Evolutionary conservation across 441 rosid species (phyloP).

Genomic region (Populus hybrid): DNA sequence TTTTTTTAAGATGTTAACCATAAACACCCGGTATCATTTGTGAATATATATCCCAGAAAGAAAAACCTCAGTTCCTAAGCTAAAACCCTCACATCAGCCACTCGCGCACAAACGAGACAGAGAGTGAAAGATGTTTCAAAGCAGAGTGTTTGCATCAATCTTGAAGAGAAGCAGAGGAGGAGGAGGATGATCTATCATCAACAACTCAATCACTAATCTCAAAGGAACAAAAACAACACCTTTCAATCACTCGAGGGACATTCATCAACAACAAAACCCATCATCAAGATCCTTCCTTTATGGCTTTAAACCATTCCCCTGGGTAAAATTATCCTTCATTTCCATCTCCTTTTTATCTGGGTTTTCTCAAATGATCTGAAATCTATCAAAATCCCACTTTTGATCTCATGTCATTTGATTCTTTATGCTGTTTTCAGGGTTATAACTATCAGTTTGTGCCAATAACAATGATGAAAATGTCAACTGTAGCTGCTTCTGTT

Average conservation of each 20-base stretch:
- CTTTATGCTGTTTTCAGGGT: slow-evolving; percentile 34
- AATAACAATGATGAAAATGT: slow-evolving; percentile 47
- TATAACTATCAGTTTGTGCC: slow-evolving; percentile 19
- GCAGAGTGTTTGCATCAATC: slow-evolving; percentile 18
- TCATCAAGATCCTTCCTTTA: neutral
- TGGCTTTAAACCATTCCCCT: neutral
- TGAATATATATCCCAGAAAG: neutral
- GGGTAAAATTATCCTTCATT: neutral
- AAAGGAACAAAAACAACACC: slow-evolving; percentile 6
- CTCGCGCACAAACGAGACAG: neutral
- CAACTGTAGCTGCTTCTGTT: slow-evolving; percentile 42
- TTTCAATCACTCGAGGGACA: neutral
- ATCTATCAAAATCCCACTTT: neutral
- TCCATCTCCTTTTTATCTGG: neutral
- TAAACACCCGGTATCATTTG: no score
- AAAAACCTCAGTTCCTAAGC: neutral
- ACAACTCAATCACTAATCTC: slow-evolving; percentile 4
- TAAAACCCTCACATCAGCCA: slow-evolving; percentile 8
- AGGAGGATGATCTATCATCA: neutral
- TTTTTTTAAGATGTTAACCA: no score
- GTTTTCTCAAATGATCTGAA: neutral
- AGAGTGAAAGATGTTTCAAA: slow-evolving; percentile 17
- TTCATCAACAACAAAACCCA: neutral
- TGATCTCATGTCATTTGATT: neutral
- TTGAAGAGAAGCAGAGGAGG: slow-evolving; percentile 21